Conservation (phyloP, 139 green algal genomes). For the Volvox africanus region DNA sequence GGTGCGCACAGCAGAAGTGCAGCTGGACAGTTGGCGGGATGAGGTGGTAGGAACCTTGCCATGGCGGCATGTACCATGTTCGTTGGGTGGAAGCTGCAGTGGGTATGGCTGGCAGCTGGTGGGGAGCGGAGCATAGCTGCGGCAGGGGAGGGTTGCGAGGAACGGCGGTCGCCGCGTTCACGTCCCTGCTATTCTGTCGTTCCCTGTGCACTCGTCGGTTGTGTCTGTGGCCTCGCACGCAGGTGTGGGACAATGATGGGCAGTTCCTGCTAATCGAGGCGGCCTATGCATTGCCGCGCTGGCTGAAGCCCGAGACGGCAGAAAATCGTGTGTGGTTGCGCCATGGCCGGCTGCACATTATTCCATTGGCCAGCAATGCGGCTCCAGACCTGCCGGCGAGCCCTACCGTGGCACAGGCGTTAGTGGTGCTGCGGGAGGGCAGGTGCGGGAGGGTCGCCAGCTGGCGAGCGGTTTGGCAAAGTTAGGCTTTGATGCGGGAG, state of each 20-base stretch:
- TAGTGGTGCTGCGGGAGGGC: constrained; percentile 57
- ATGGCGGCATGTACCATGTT: no score
- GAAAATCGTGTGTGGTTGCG: constrained; percentile 84
- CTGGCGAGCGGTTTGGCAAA: background rate
- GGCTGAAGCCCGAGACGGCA: constrained; percentile 81
- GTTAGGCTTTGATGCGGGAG: background rate
- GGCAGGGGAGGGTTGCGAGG: no score
- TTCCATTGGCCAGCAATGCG: constrained; percentile 70
- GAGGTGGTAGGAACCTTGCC: no score
- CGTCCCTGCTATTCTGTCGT: no score
- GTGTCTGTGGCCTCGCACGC: background rate
- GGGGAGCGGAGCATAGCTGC: no score
- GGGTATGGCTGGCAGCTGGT: no score
- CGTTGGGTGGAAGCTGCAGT: no score
- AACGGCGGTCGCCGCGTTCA: no score
- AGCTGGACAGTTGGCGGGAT: no score
- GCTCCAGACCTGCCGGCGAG: constrained; percentile 55
- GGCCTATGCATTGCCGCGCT: constrained; percentile 86
- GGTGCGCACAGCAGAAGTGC: constrained; percentile 57
- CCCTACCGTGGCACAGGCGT: constrained; percentile 58
- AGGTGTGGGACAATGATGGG: constrained; percentile 89
- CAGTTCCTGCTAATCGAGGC: constrained; percentile 97
- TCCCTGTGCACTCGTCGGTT: no score
- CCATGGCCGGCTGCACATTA: constrained; percentile 73
- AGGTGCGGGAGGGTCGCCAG: constrained; percentile 2